Base-by-base conservation (phyloP, 108 stramenopile genomes). In the Cyclotella kingstonii region DNA sequence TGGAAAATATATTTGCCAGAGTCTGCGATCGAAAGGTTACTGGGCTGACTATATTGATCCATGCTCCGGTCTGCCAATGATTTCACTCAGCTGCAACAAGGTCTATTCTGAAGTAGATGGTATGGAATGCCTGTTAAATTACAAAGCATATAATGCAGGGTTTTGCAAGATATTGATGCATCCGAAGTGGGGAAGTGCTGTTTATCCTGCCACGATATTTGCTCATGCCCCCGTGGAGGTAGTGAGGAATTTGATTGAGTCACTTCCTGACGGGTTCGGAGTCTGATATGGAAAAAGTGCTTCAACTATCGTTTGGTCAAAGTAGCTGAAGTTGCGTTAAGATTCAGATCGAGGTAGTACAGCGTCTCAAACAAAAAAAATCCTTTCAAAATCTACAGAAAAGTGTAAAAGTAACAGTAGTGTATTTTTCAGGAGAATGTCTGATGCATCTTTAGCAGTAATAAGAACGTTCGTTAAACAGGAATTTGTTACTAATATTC, bases 21-120 rank as follows among this genome's bases (percentile, higher is more conserved):
- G 70, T 45, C 54, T 93, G 21, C 66, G 81, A 34, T 42, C 45
- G 11, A 64, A 53, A 31, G 91, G 91, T 19, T 93, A 73, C 43
- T 93, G 91, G 91, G 85, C 88, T 33, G 98, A 98, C 67, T 98
- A 81, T 66, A 98, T 98, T 65, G 98, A 98, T 84, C 98, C 98
- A 3, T 98, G 98, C 60, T 94, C 92, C 8, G 98, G 98, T 9
- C 72, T 98, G 38, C 96, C 98, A 27, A 95, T 96, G 93, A 75
- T 90, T 26, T 81, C 84, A 18, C 67, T 66, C 48, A 69, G 76
- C 39, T 79, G 62, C 49, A 90, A 80, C 52, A 84, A 76, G 61
- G 91, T 98, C 0, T 98, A 93, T 68, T 84, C 82, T 27, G 97
- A 98, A 74, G 96, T 97, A 18, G 94, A 95, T 66, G 91, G 93